A percentile compares a stretch with the other conserved stretches of the same genome.
Conservation (phyloP, 1,284 basidiomycete genomes). For the Sanghuangporus sanghuang region DNA sequence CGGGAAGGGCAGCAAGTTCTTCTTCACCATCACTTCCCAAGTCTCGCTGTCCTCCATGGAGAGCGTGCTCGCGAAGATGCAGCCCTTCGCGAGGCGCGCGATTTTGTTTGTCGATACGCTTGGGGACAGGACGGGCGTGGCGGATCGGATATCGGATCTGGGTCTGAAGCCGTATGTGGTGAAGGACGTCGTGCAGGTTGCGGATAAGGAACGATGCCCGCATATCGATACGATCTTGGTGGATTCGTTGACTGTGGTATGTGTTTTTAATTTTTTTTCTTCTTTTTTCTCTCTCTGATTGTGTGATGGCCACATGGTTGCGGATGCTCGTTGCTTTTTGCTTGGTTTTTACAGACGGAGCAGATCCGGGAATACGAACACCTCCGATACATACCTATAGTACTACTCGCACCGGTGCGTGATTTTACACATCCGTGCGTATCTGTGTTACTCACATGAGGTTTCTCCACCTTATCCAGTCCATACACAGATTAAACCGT, state of each 20-base stretch:
- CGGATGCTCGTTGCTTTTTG: background rate
- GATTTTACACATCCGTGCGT: conserved; percentile 9
- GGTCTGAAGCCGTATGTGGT: conserved; percentile 80
- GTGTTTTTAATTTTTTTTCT: conserved; percentile 29
- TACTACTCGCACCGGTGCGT: conserved; percentile 77
- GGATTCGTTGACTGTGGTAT: conserved; percentile 80
- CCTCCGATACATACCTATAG: conserved; percentile 93
- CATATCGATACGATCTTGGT: conserved; percentile 96
- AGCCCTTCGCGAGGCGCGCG: conserved; percentile 71
- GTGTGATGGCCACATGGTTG: background rate
- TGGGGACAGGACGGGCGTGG: conserved; percentile 72
- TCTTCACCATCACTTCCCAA: conserved; percentile 90
- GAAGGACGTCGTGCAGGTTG: conserved; percentile 74
- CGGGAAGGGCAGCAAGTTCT: conserved; percentile 92
- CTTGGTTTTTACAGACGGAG: conserved; percentile 56
- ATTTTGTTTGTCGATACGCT: conserved; percentile 91
- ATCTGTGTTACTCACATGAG: background rate
- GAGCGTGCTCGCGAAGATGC: conserved; percentile 68
- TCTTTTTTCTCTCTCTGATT: background rate
- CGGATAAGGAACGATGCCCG: conserved; percentile 76
- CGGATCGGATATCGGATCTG: conserved; percentile 74
- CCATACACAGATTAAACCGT: conserved; percentile 71
- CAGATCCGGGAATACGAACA: conserved; percentile 90
- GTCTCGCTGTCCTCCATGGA: conserved; percentile 75
- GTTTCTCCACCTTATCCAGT: conserved; percentile 24